Base-by-base conservation (phyloP, 2,329 filamentous ascomycete species). In the Curvularia sp. region DNA sequence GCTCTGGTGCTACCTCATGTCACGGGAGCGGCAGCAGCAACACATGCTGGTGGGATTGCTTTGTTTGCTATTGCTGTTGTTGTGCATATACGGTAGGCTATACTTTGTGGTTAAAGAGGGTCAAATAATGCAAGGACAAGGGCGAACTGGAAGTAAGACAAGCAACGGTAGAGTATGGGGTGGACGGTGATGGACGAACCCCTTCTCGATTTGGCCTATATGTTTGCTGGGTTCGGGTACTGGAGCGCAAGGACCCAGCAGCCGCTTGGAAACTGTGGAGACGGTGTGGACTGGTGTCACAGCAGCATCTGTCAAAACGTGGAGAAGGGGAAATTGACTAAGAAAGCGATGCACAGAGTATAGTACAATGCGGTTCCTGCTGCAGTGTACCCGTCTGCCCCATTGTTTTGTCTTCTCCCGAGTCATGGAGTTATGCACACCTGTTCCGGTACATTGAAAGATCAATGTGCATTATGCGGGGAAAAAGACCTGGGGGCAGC, bases 401-500 rank as follows among this genome's bases (percentile, higher is more conserved):
- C 15, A 36, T n/a, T 49, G 13, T 49, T 36, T 19, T 49, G 10
- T 12, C 15, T 8, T 12, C 18, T 43, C 49, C 19, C 39, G 39
- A 34, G 32, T 55, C 53, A 55, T 30, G 48, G n/a, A 48, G 3
- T 27, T 49, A 52, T 54, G 34, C 27, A 58, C 41, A 23, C 19
- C 30, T 25, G 39, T 49, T 30, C 27, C 43, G 27, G 30, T 39
- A 25, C 21, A 21, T 34, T 28, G 39, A 12, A 36, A 45, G 51
- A 58, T 54, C 43, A 38, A n/a, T 39, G 28, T 57, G 56, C 51
- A 50, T 59, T 56, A 48, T 52, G 53, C 53, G 57, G 53, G 57
- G 57, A 56, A 59, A 18, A 49, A 18, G 42, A 48, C 34, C 47
- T 27, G 38, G 21, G 34, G 32, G 39, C 19, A 19, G 25, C 23